These are phyloP conservation scores for Tricholoma furcatifolium DNA, from an alignment of 768 basidiomycete species.

Conservation along the genomic window DNA sequence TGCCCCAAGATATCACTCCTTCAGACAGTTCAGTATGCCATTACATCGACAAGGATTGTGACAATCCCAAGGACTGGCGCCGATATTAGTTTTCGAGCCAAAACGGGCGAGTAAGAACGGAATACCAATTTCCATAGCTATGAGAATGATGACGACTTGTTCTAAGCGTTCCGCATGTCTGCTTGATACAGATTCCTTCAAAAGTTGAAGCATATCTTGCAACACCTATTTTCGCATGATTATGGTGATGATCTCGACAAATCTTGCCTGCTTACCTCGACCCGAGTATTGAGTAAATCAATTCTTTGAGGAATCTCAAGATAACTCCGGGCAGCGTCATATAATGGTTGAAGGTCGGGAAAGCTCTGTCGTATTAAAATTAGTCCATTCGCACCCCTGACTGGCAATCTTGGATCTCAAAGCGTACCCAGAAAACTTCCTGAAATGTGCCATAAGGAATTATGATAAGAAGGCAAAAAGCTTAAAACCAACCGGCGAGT, in stretches of 20 bases:
- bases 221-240: constrained; percentile 56
- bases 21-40: constrained; percentile 47
- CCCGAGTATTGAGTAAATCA: constrained; percentile 88
- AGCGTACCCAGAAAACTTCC: constrained; percentile 94
- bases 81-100: constrained; percentile 5
- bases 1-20: too few relatives aligned
- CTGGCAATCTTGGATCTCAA: not conserved
- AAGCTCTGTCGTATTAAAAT: constrained; percentile 67
- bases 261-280: constrained; percentile 58
- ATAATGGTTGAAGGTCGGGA: constrained; percentile 93
- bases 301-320: constrained; percentile 94
- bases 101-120: constrained; percentile 9
- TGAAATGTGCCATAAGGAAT: constrained; percentile 26
- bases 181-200: constrained; percentile 93
- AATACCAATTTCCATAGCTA: constrained; percentile 84
- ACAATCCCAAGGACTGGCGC: constrained; percentile 78
- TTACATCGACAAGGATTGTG: constrained; percentile 85
- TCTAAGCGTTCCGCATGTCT: constrained; percentile 89
- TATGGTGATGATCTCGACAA: constrained; percentile 2
- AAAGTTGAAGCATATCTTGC: constrained; percentile 93
- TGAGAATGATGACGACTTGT: constrained; percentile 89
- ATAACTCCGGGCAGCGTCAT: constrained; percentile 91
- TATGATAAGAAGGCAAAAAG: not conserved
- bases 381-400: not conserved
- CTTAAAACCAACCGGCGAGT: constrained; percentile 66